phyloP scores from a whole-genome alignment of 2,329 filamentous ascomycete genomes.

The Chaetothyriales sp. region DNA sequence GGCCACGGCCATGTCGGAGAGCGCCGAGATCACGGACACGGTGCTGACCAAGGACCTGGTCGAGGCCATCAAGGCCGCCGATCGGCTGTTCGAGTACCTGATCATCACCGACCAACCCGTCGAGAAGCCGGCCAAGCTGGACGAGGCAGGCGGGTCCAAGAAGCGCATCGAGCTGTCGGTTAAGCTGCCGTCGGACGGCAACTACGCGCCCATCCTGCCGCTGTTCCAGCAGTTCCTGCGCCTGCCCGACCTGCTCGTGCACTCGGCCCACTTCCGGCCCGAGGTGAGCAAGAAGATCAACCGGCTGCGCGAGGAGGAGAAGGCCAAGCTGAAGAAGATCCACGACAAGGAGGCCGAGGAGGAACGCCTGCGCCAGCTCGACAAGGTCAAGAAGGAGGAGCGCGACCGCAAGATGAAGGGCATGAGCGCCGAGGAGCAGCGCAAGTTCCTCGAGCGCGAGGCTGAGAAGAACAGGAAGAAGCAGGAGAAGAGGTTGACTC shows the following conservation, averaged over 20 bases:
- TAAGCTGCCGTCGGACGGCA: slow-evolving; percentile 47
- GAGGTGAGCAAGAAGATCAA: slow-evolving; percentile 79
- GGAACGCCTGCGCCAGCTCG: slow-evolving; percentile 36
- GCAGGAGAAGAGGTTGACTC: slow-evolving; percentile 47
- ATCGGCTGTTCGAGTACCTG: slow-evolving; percentile 69
- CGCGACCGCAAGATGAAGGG: slow-evolving; percentile 63
- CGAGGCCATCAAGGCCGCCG: slow-evolving; percentile 61
- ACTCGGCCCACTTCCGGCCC: slow-evolving; percentile 63
- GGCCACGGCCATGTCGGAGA: slow-evolving; percentile 93
- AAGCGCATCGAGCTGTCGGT: slow-evolving; percentile 73
- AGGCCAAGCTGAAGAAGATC: slow-evolving; percentile 61
- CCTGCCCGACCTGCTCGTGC: slow-evolving; percentile 66
- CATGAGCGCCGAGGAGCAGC: slow-evolving; percentile 68
- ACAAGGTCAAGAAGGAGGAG: slow-evolving; percentile 71
- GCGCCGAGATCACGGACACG: slow-evolving; percentile 77
- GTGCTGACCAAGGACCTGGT: slow-evolving; percentile 79
- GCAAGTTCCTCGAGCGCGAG: slow-evolving; percentile 71
- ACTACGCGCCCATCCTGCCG: slow-evolving; percentile 52
- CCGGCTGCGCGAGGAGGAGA: slow-evolving; percentile 62
- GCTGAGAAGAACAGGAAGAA: slow-evolving; percentile 55
- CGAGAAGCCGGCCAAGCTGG: slow-evolving; percentile 70
- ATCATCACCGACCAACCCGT: slow-evolving; percentile 79
- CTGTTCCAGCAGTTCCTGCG: slow-evolving; percentile 72
- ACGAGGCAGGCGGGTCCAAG: slow-evolving; percentile 66
- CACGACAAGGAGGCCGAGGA: slow-evolving; percentile 57